phyloP scores from a whole-genome alignment of 2,329 filamentous ascomycete genomes.

The Plenodomus lindquistii region DNA sequence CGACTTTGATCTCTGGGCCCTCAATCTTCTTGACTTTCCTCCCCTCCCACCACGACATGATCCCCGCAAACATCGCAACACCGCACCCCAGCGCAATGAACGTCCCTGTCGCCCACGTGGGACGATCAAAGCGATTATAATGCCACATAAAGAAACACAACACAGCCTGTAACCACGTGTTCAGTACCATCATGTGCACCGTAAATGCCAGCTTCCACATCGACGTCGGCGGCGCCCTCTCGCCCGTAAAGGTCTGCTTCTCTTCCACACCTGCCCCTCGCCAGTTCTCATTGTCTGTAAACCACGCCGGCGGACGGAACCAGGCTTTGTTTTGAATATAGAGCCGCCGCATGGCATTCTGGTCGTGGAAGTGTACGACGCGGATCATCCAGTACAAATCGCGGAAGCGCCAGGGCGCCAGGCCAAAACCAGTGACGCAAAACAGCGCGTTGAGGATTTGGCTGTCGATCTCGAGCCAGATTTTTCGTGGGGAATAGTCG shows the following conservation, averaged over 20 bases:
- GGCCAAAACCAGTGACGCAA: slow-evolving; percentile 82
- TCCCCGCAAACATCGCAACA: slow-evolving; percentile 68
- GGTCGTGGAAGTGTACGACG: slow-evolving; percentile 55
- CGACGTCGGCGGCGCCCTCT: slow-evolving; percentile 66
- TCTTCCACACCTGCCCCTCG: slow-evolving; percentile 12
- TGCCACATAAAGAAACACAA: slow-evolving; percentile 83
- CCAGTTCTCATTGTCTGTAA: no score
- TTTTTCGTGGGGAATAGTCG: slow-evolving; percentile 71
- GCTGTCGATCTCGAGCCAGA: slow-evolving; percentile 82
- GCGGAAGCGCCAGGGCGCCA: slow-evolving; percentile 82
- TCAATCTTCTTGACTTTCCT: slow-evolving; percentile 48
- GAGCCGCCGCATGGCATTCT: slow-evolving; percentile 61
- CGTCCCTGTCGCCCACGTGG: slow-evolving; percentile 66
- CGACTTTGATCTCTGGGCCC: slow-evolving; percentile 16
- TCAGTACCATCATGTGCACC: slow-evolving; percentile 76
- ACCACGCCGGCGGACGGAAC: slow-evolving; percentile 71
- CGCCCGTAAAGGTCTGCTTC: slow-evolving; percentile 64
- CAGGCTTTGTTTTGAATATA: slow-evolving; percentile 75
- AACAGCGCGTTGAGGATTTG: slow-evolving; percentile 85
- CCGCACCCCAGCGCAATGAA: slow-evolving; percentile 76
- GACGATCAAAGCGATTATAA: slow-evolving; percentile 70
- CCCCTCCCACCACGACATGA: slow-evolving; percentile 71
- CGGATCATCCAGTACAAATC: slow-evolving; percentile 75
- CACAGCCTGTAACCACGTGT: slow-evolving; percentile 75
- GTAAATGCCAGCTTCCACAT: slow-evolving; percentile 79